A percentile compares a stretch with the other conserved stretches of the same genome.
phyloP scores from a whole-genome alignment of 805 yeast genomes.

The Metschnikowia picachoensis region DNA sequence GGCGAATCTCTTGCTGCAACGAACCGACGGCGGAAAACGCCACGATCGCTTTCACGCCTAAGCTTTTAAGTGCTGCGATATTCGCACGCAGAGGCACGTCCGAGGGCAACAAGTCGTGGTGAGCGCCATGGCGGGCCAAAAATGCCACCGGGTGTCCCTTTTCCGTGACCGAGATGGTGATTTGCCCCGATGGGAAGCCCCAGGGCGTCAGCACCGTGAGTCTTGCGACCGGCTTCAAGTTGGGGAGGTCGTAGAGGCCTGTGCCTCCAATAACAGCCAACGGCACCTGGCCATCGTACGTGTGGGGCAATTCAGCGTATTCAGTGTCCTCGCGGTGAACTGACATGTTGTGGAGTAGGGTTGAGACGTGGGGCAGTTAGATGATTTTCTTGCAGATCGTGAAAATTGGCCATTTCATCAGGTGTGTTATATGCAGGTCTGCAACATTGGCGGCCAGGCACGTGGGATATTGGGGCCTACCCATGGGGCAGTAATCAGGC shows the following conservation, averaged over 20 bases:
- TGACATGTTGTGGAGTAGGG: conserved; percentile 23
- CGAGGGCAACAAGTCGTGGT: conserved; percentile 85
- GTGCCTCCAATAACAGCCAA: conserved; percentile 97
- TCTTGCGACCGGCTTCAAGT: conserved; percentile 80
- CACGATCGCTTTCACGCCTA: conserved; percentile 83
- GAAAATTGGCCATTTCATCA: no score
- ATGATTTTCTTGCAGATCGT: no score
- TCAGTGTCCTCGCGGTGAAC: conserved; percentile 31
- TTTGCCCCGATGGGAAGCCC: conserved; percentile 95
- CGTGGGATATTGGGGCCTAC: no score
- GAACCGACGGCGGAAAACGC: conserved; percentile 98
- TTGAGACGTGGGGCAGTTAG: neutral
- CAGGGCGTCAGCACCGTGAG: conserved; percentile 87
- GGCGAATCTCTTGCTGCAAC: conserved; percentile 79
- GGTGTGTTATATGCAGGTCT: no score
- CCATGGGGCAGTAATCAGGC: no score
- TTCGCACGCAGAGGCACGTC: conserved; percentile 93
- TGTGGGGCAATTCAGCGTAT: conserved; percentile 41
- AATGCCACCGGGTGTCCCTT: conserved; percentile 86
- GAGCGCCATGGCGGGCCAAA: conserved; percentile 88
- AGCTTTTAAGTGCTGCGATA: conserved; percentile 86
- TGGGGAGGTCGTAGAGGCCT: conserved; percentile 86
- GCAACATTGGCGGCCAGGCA: no score
- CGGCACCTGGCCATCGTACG: conserved; percentile 61
- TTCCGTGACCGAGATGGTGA: conserved; percentile 79